Percentiles rank a stretch among this genome's conserved stretches.
phyloP scores from a whole-genome alignment of 1,284 basidiomycete genomes.

The Fomitopsis betulina region DNA sequence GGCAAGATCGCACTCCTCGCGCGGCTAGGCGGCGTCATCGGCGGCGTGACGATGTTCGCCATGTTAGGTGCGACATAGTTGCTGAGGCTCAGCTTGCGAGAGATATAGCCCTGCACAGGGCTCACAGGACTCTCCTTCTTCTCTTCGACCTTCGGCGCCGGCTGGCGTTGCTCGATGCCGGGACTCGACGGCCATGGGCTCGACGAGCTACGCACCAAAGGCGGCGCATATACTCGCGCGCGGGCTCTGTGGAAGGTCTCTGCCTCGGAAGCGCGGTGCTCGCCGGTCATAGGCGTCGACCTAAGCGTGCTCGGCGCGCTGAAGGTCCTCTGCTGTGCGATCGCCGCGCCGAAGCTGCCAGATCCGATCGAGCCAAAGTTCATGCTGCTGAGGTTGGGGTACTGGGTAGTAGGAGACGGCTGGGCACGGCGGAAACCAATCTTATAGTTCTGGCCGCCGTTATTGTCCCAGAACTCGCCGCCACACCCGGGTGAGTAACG shows the following conservation, averaged over 20 bases:
- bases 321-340: slow-evolving; percentile 32
- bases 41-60: slow-evolving; percentile 22
- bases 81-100: slow-evolving; percentile 39
- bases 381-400: slow-evolving; percentile 8
- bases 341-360: slow-evolving; percentile 1
- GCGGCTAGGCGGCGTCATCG: slow-evolving; percentile 21
- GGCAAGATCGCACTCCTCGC: slow-evolving; percentile 16
- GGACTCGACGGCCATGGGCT: slow-evolving; percentile 7
- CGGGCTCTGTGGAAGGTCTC: not conserved
- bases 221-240: slow-evolving; percentile 15
- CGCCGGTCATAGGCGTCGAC: slow-evolving; percentile 28
- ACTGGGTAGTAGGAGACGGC: slow-evolving; percentile 15
- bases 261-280: slow-evolving; percentile 4
- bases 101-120: slow-evolving; percentile 19
- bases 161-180: slow-evolving; percentile 4
- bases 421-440: slow-evolving; percentile 47
- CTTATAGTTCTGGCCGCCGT: slow-evolving; percentile 74
- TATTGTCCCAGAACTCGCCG: slow-evolving; percentile 88
- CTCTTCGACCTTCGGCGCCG: slow-evolving; percentile 11
- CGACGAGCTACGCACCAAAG: slow-evolving; percentile 17
- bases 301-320: slow-evolving; percentile 30
- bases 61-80: slow-evolving; percentile 42
- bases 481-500: slow-evolving; percentile 51
- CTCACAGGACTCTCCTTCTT: slow-evolving; percentile 9
- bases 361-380: slow-evolving; percentile 1